phyloP scores from a whole-genome alignment of 768 basidiomycete genomes.

The Leccinellum rugosiceps region DNA sequence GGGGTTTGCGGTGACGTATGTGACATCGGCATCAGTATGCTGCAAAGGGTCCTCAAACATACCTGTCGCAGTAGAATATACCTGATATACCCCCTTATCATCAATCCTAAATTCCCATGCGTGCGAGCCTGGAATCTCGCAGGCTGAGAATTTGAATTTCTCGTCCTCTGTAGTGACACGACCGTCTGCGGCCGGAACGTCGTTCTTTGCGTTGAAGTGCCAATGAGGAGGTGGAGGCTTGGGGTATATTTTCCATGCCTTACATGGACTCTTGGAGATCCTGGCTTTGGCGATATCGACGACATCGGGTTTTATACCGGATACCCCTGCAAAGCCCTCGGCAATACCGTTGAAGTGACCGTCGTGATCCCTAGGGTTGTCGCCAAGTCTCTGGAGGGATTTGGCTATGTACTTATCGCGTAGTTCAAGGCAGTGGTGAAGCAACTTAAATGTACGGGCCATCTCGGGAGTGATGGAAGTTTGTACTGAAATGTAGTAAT shows the following conservation, averaged over 20 bases:
- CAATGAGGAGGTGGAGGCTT: slow-evolving; percentile 93
- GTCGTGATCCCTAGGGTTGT: slow-evolving; percentile 92
- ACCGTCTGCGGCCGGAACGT: slow-evolving; percentile 42
- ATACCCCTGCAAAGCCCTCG: slow-evolving; percentile 59
- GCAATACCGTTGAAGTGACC: slow-evolving; percentile 67
- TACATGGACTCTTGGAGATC: slow-evolving; percentile 32
- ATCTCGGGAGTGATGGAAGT: slow-evolving; percentile 41
- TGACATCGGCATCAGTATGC: not conserved
- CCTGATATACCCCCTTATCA: slow-evolving; percentile 87
- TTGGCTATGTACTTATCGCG: slow-evolving; percentile 93
- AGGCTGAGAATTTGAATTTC: slow-evolving; percentile 71
- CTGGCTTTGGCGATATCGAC: slow-evolving; percentile 35
- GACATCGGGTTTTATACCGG: slow-evolving; percentile 61
- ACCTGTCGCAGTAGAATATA: slow-evolving; percentile 47
- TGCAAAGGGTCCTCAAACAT: not conserved
- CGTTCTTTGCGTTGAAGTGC: slow-evolving; percentile 70
- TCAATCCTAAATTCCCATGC: slow-evolving; percentile 72
- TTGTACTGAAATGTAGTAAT: slow-evolving; percentile 15
- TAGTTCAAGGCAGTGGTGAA: slow-evolving; percentile 83
- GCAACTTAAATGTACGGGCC: slow-evolving; percentile 58
- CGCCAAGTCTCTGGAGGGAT: slow-evolving; percentile 89
- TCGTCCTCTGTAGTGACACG: slow-evolving; percentile 28
- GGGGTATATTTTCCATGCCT: slow-evolving; percentile 88
- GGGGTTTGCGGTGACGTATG: slow-evolving; percentile 11
- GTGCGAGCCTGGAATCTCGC: slow-evolving; percentile 65